Percentiles rank a stretch among this genome's conserved stretches.
These are phyloP conservation scores for Aspergillus versicolor DNA, from an alignment of 2,329 filamentous ascomycete species.

Conservation along the genomic window DNA sequence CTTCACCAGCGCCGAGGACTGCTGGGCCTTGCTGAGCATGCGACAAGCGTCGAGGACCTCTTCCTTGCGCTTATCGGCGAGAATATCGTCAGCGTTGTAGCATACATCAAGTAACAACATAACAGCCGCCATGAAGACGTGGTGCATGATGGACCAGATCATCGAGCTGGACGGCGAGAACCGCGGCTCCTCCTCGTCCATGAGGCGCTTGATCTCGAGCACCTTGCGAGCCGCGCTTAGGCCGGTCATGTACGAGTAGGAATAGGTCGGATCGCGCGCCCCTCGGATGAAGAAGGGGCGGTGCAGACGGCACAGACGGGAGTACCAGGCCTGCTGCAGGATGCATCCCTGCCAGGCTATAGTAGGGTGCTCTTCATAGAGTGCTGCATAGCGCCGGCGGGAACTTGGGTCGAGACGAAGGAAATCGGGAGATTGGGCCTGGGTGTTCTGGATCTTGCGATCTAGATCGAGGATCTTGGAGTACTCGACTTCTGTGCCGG, in stretches of 20 bases:
- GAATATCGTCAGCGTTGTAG: constrained; percentile 40
- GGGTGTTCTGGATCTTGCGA: constrained; percentile 30
- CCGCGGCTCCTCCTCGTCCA: constrained; percentile 30
- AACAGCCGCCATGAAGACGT: constrained; percentile 42
- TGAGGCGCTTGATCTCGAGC: constrained; percentile 35
- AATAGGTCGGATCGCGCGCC: constrained; percentile 33
- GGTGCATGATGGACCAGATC: constrained; percentile 37
- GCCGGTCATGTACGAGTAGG: constrained; percentile 40
- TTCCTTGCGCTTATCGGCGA: constrained; percentile 34
- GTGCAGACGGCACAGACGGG: constrained; percentile 40
- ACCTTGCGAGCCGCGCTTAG: constrained; percentile 40
- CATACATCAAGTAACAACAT: constrained; percentile 42
- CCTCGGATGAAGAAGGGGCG: constrained; percentile 41
- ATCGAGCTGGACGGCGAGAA: constrained; percentile 27
- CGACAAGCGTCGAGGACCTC: constrained; percentile 41
- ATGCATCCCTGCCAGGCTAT: constrained; percentile 38
- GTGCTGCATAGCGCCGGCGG: constrained; percentile 22
- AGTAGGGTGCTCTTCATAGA: constrained; percentile 30
- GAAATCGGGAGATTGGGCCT: constrained; percentile 35
- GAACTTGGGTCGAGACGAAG: constrained; percentile 36
- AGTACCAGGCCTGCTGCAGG: constrained; percentile 36
- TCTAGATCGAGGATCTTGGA: constrained; percentile 41
- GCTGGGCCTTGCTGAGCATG: constrained; percentile 37
- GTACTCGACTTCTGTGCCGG: constrained; percentile 31
- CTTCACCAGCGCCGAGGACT: constrained; percentile 29